Evolutionary conservation across 768 basidiomycete species (phyloP).

Genomic region (Lentinula lateritia): DNA sequence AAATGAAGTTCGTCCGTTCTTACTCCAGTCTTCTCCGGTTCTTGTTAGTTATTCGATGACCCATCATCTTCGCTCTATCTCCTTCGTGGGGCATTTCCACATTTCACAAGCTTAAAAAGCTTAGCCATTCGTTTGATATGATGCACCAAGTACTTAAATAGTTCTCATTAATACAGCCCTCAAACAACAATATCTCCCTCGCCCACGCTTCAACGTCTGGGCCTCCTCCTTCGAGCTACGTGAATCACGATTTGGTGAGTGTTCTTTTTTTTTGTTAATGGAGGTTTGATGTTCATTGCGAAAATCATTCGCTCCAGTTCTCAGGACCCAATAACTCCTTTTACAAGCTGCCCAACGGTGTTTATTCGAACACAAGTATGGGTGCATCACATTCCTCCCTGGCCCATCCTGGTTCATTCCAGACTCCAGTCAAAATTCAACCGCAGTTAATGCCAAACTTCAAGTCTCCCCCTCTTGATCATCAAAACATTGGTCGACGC

Average conservation of each 20-base stretch:
- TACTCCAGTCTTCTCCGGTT: not conserved
- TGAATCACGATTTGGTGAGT: not conserved
- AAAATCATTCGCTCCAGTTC: not conserved
- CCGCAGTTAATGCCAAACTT: not conserved
- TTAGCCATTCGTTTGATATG: not conserved
- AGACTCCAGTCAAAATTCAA: not conserved
- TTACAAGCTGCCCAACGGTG: not conserved
- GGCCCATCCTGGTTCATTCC: not conserved
- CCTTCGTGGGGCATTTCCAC: not conserved
- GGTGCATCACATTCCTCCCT: not conserved
- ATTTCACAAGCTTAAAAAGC: not conserved
- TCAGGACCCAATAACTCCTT: slow-evolving; percentile 1
- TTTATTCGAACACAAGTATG: not conserved
- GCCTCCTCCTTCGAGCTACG: not conserved
- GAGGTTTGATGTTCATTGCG: not conserved
- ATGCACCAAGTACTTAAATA: not conserved
- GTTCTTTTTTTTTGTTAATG: not conserved
- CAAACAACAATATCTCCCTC: not conserved
- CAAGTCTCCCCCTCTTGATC: not conserved
- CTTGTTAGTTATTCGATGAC: not conserved
- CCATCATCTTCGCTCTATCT: not conserved
- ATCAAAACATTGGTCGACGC: not conserved
- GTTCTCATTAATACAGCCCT: not conserved
- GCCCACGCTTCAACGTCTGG: not conserved
- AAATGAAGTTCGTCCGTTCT: not conserved